Evolutionary conservation across 495 filamentous ascomycete genomes (phyloP).

Genomic region (Aspergillus ellipticus): DNA sequence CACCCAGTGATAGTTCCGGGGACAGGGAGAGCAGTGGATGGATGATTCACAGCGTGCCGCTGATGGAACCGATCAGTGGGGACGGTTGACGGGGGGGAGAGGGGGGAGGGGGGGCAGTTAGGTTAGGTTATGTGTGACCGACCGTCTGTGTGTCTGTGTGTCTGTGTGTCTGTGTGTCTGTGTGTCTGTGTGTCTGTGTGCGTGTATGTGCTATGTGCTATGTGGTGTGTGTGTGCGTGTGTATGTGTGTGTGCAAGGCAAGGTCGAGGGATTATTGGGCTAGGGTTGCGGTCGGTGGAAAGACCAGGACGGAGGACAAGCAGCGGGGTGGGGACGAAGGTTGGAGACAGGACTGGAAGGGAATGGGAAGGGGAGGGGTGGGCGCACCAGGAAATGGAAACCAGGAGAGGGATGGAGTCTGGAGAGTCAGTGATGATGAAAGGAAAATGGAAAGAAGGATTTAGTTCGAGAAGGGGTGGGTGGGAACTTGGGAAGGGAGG

Average conservation of each 20-base stretch:
- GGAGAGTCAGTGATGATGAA: slow-evolving; percentile 10
- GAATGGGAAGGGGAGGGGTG: slow-evolving; percentile 2
- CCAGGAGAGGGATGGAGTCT: slow-evolving; percentile 5
- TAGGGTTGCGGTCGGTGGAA: background rate
- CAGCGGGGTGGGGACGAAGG: slow-evolving; percentile 19
- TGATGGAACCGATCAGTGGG: slow-evolving; percentile 27
- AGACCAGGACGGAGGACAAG: slow-evolving; percentile 10
- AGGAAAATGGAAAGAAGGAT: slow-evolving; percentile 12
- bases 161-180: too few relatives aligned
- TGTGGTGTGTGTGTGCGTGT: too few relatives aligned
- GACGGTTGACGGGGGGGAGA: slow-evolving; percentile 17
- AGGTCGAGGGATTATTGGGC: slow-evolving; percentile 19
- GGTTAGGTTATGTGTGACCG: slow-evolving; percentile 16
- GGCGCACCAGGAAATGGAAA: slow-evolving; percentile 12
- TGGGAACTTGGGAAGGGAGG: background rate
- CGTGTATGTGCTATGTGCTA: slow-evolving; percentile 8
- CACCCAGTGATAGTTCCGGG: background rate
- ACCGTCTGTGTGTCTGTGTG: slow-evolving; percentile 5
- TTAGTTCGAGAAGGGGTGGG: slow-evolving; percentile 1
- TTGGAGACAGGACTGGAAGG: slow-evolving; percentile 19
- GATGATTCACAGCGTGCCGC: slow-evolving; percentile 22
- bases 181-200: background rate
- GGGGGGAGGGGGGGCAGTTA: background rate
- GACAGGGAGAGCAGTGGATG: slow-evolving; percentile 8
- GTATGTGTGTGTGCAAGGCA: slow-evolving; percentile 11